Evolutionary conservation across 78 protist genomes (phyloP).

Genomic region (Anaeramoeba flamelloides): DNA sequence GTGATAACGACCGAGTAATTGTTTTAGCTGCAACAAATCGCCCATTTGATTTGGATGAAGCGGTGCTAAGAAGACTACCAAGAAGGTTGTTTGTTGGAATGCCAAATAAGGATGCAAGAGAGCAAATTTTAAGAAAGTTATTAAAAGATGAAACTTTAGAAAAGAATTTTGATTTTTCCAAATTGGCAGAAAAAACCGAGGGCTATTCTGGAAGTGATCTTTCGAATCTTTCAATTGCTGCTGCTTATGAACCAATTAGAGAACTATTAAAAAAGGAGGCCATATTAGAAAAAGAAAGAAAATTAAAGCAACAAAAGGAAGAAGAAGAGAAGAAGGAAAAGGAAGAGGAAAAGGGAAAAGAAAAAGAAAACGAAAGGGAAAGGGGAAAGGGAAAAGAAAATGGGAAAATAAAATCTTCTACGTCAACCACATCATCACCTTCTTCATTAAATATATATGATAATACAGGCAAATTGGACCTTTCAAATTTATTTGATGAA

Average conservation of each 20-base stretch:
- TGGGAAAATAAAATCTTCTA: too few relatives aligned
- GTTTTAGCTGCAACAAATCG: slow-evolving; percentile 41
- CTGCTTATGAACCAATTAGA: slow-evolving; percentile 26
- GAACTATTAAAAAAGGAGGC: slow-evolving; percentile 11
- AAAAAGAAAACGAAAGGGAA: too few relatives aligned
- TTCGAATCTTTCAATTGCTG: slow-evolving; percentile 19
- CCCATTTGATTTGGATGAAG: slow-evolving; percentile 30
- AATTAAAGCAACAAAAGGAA: too few relatives aligned
- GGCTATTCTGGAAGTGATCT: slow-evolving; percentile 37
- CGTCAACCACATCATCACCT: too few relatives aligned
- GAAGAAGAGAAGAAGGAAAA: too few relatives aligned
- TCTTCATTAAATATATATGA: too few relatives aligned
- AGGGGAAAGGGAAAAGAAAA: too few relatives aligned
- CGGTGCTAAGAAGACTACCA: slow-evolving; percentile 35
- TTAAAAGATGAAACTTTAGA: slow-evolving; percentile 7
- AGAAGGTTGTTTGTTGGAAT: slow-evolving; percentile 13
- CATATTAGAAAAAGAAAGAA: background rate
- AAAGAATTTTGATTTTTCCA: slow-evolving; percentile 4
- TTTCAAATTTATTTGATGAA: too few relatives aligned
- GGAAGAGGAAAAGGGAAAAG: too few relatives aligned
- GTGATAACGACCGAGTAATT: slow-evolving; percentile 8
- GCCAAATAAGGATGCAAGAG: slow-evolving; percentile 14
- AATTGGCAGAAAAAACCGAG: slow-evolving; percentile 11
- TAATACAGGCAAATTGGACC: too few relatives aligned
- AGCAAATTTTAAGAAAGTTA: background rate